phyloP scores from a whole-genome alignment of 2,329 filamentous ascomycete genomes.

The Ceratocystis variospora region DNA sequence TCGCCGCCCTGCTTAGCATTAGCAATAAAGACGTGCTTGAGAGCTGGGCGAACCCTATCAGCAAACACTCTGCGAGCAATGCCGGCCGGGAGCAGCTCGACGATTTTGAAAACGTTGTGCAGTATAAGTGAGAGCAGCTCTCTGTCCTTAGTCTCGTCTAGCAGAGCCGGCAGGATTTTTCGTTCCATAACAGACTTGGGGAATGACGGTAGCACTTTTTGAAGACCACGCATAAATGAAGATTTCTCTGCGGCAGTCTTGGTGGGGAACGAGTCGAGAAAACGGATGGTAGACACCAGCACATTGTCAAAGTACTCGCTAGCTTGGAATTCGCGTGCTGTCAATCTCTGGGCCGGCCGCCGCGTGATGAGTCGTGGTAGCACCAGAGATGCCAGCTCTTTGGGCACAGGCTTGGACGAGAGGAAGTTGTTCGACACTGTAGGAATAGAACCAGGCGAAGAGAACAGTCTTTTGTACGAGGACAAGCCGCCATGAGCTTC shows the following conservation, averaged over 20 bases:
- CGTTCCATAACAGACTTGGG: conserved; percentile 88
- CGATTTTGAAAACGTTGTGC: conserved; percentile 83
- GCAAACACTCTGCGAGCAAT: conserved; percentile 60
- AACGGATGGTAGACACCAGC: conserved; percentile 87
- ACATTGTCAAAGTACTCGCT: conserved; percentile 96
- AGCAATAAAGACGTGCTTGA: conserved; percentile 69
- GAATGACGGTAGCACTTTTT: conserved; percentile 79
- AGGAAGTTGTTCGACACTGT: conserved; percentile 73
- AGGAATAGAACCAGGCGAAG: conserved; percentile 63
- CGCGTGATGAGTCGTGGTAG: conserved; percentile 77
- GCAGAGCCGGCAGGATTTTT: conserved; percentile 74
- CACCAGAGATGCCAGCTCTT: conserved; percentile 60
- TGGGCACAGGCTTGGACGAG: conserved; percentile 63
- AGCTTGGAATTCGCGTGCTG: conserved; percentile 81
- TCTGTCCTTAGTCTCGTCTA: conserved; percentile 89
- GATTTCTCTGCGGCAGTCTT: conserved; percentile 87
- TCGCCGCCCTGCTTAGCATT: conserved; percentile 49
- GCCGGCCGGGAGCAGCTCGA: conserved; percentile 56
- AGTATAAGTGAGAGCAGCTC: conserved; percentile 75
- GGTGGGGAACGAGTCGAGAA: conserved; percentile 77
- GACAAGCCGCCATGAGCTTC: conserved; percentile 68
- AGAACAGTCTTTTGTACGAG: conserved; percentile 73
- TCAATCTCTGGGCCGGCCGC: conserved; percentile 73
- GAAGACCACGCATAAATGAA: conserved; percentile 78
- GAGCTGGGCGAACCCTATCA: conserved; percentile 69